A percentile compares a stretch with the other conserved stretches of the same genome.
Evolutionary conservation across 2,329 filamentous ascomycete species (phyloP).

Genomic region (Monilinia aucupariae): DNA sequence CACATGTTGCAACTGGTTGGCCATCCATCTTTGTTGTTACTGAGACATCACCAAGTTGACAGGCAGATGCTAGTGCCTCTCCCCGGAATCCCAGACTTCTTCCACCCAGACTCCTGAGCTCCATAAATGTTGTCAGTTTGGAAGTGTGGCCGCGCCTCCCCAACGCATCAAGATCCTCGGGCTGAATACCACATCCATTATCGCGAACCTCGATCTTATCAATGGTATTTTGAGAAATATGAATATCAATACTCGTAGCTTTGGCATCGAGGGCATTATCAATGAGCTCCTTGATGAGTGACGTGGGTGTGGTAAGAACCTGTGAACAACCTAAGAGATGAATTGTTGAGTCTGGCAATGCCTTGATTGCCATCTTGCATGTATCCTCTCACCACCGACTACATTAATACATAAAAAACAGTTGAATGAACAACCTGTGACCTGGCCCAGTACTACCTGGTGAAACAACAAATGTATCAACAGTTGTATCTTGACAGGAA

Average conservation of each 20-base stretch:
- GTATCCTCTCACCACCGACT: too few relatives aligned
- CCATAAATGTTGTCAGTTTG: constrained; percentile 61
- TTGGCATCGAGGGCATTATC: constrained; percentile 72
- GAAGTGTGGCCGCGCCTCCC: constrained; percentile 68
- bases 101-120: constrained; percentile 52
- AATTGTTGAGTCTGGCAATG: constrained; percentile 45
- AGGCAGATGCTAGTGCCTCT: constrained; percentile 63
- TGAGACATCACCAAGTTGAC: constrained; percentile 52
- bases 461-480: neutral
- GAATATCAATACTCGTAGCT: constrained; percentile 60
- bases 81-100: constrained; percentile 70
- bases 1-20: constrained; percentile 51
- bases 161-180: constrained; percentile 55
- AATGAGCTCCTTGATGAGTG: constrained; percentile 68
- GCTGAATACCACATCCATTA: constrained; percentile 65
- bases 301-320: constrained; percentile 53
- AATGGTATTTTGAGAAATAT: constrained; percentile 59
- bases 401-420: neutral
- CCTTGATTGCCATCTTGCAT: constrained; percentile 38
- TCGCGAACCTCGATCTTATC: constrained; percentile 66
- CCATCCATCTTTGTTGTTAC: constrained; percentile 59
- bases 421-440: neutral
- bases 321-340: constrained; percentile 57
- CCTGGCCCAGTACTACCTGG: constrained; percentile 5
- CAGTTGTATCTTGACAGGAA: neutral